These are phyloP conservation scores for Scalesia atractyloides DNA, from an alignment of 129 eudicot species.

Conservation along the genomic window DNA sequence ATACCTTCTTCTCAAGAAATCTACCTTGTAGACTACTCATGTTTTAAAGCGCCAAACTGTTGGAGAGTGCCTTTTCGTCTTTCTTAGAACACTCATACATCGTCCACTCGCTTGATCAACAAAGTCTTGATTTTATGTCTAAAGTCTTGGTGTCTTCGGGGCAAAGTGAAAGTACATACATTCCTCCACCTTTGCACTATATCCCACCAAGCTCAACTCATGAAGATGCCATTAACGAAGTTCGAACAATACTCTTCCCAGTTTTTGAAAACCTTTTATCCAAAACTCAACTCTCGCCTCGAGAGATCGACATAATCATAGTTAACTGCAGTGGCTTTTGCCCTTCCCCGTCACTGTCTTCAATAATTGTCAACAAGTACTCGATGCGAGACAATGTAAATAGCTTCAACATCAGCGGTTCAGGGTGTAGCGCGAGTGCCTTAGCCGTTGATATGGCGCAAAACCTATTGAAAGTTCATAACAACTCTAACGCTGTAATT, in stretches of 20 bases:
- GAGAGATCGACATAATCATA: constrained; percentile 56
- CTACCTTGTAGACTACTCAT: constrained; percentile 72
- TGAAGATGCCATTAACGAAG: constrained; percentile 52
- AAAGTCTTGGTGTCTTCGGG: constrained; percentile 61
- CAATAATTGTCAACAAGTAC: constrained; percentile 53
- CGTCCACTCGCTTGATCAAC: constrained; percentile 42
- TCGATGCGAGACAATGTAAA: constrained; percentile 56
- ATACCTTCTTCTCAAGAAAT: constrained; percentile 34
- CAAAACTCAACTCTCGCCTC: constrained; percentile 50
- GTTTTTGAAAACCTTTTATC: constrained; percentile 57
- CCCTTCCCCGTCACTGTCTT: constrained; percentile 62
- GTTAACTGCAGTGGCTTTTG: constrained; percentile 79
- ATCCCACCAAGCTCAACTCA: constrained; percentile 66
- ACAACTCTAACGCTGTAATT: constrained; percentile 57
- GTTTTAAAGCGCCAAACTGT: constrained; percentile 66
- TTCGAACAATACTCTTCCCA: constrained; percentile 52
- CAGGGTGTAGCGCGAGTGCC: constrained; percentile 93
- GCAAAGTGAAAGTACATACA: constrained; percentile 52
- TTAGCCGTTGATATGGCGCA: constrained; percentile 61
- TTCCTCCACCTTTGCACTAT: constrained; percentile 61
- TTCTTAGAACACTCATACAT: constrained; percentile 60
- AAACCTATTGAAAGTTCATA: constrained; percentile 45
- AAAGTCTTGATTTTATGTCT: constrained; percentile 56
- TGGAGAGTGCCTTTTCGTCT: constrained; percentile 61
- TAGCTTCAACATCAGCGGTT: constrained; percentile 62